Percentiles rank a stretch among this genome's conserved stretches.
phyloP scores from a whole-genome alignment of 345 rosid species.

The Ailanthus altissimus region DNA sequence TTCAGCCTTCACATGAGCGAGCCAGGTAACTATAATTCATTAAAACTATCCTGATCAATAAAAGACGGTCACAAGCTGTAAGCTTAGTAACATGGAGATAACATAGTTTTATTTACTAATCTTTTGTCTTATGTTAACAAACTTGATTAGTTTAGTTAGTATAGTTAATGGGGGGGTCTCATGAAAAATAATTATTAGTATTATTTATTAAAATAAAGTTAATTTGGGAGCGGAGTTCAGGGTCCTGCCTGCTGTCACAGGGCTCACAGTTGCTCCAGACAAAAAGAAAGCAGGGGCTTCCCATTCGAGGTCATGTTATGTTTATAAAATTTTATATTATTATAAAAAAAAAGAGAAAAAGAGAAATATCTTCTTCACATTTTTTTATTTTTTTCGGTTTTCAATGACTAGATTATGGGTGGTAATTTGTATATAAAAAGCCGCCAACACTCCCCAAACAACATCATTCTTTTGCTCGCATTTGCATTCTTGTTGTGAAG shows the following conservation, averaged over 20 bases:
- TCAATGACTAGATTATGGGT: neutral
- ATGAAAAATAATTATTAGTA: neutral
- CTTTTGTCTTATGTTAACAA: too few relatives aligned
- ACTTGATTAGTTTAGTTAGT: conserved; percentile 3
- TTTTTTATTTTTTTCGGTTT: neutral
- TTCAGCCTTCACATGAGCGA: too few relatives aligned
- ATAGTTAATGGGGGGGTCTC: neutral
- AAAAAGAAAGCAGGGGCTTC: neutral
- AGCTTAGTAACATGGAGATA: too few relatives aligned
- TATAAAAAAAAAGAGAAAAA: neutral
- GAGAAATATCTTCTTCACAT: neutral
- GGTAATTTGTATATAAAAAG: conserved; percentile 24
- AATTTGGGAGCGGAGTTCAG: neutral
- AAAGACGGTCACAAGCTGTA: too few relatives aligned
- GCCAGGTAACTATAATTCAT: too few relatives aligned
- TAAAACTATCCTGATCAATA: too few relatives aligned
- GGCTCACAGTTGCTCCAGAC: neutral
- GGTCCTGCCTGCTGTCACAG: conserved; percentile 2
- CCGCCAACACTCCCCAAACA: conserved; percentile 9
- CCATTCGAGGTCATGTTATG: neutral
- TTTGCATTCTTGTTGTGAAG: neutral
- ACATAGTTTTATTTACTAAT: too few relatives aligned
- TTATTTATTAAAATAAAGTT: neutral
- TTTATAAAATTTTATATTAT: too few relatives aligned
- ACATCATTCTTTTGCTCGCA: neutral